Percentiles rank a stretch among this genome's conserved stretches.
phyloP scores from a whole-genome alignment of 208 protist genomes.

The Plasmodiophora brassicae region DNA sequence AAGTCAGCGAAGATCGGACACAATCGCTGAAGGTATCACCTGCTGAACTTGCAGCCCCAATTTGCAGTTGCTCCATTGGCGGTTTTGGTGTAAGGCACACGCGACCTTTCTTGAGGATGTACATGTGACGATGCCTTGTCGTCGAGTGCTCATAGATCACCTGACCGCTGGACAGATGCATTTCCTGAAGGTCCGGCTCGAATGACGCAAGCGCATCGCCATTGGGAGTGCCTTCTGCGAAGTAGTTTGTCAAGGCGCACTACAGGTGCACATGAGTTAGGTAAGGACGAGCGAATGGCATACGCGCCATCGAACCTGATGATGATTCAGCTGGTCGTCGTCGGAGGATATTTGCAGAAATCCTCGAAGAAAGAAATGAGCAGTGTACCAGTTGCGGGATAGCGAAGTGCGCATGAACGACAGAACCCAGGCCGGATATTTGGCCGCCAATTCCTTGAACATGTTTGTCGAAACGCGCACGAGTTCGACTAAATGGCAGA shows the following conservation, averaged over 20 bases:
- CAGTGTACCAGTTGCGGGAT: neutral
- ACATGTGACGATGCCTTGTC: neutral
- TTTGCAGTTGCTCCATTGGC: too few relatives aligned
- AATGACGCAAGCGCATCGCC: neutral
- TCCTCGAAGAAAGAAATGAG: neutral
- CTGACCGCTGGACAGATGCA: neutral
- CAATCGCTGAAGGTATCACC: too few relatives aligned
- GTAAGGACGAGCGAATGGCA: neutral
- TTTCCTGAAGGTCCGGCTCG: neutral
- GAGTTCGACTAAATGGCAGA: neutral
- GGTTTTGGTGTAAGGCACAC: neutral
- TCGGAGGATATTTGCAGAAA: neutral
- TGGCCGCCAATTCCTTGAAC: neutral
- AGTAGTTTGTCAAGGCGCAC: neutral
- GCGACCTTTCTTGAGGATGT: neutral
- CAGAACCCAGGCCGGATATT: neutral
- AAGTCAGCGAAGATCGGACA: too few relatives aligned
- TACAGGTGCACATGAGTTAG: neutral
- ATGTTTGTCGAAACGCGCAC: neutral
- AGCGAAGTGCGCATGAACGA: neutral
- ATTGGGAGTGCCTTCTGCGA: neutral
- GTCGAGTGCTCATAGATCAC: neutral
- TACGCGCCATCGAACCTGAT: neutral
- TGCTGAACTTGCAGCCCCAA: too few relatives aligned
- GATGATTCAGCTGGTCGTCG: neutral